A percentile compares a stretch with the other conserved stretches of the same genome.
Evolutionary conservation across 192 early-diverging fungal genomes (phyloP).

Genomic region (Geosiphon pyriformis): DNA sequence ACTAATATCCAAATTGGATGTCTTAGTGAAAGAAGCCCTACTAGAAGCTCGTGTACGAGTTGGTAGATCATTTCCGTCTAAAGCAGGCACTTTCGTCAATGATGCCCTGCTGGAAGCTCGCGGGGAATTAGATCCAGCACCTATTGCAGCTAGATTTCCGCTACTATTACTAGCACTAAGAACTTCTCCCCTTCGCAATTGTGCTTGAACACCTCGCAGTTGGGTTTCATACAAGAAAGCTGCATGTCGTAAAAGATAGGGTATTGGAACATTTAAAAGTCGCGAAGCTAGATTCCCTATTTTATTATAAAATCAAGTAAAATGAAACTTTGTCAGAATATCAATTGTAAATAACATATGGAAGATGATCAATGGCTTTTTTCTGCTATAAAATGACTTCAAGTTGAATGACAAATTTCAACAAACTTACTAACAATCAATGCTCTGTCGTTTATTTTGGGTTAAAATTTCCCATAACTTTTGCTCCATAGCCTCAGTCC

Average conservation of each 20-base stretch:
- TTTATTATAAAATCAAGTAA: background rate
- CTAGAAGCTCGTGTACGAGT: slow-evolving; percentile 22
- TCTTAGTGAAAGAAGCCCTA: slow-evolving; percentile 8
- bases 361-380: no score
- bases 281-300: slow-evolving; percentile 48
- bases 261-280: slow-evolving; percentile 44
- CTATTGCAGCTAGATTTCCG: background rate
- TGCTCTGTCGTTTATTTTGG: slow-evolving; percentile 41
- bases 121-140: background rate
- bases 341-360: no score
- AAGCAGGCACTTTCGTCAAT: background rate
- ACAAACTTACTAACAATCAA: slow-evolving; percentile 44
- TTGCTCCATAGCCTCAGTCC: slow-evolving; percentile 58
- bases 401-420: background rate
- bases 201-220: slow-evolving; percentile 39
- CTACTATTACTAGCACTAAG: slow-evolving; percentile 19
- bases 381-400: no score
- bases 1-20: background rate
- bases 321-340: no score
- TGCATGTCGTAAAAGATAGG: slow-evolving; percentile 50
- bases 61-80: background rate
- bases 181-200: slow-evolving; percentile 32
- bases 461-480: slow-evolving; percentile 49
- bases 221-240: slow-evolving; percentile 52
- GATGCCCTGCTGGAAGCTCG: slow-evolving; percentile 17